Base-by-base conservation (phyloP, 495 filamentous ascomycete species). In the Amniculicola lignicola region DNA sequence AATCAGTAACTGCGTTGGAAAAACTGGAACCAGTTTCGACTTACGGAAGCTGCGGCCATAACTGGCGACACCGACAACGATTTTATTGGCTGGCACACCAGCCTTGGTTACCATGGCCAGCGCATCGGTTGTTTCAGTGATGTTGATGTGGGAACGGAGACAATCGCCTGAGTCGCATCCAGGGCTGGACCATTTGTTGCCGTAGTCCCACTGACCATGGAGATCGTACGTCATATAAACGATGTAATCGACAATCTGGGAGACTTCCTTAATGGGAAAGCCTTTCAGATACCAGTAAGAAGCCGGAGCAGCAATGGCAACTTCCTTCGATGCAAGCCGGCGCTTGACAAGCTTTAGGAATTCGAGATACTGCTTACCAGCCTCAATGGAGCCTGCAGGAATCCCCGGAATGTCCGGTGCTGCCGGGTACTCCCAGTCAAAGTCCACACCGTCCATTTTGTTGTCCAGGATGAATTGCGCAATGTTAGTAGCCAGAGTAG, bases 71-170 rank as follows among this genome's bases (percentile, higher is more conserved):
- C 75, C 72, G 15, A 75, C 69, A 1, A 72, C 6, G 21, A 80
- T 42, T 55, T 72, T 75, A 33, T 65, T 69, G 0, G 62, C 33
- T 0, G 68, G 70, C 0, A 76, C 73, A 14, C 76, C 75, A 0
- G 75, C 75, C 51, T 80, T 80, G 29, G 77, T 79, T 15, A 79
- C 66, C 72, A 79, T 77, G n/a, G 65, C 40, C 1, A 79, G 59
- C 1, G 70, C 57, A 22, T 62, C 47, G 25, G 37, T 41, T 1
- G 71, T 76, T 54, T 77, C 74, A 6, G 75, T 74, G 24, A 61
- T 12, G 45, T 76, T 76, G 37, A 44, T 22, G 38, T 77, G 73
- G 10, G 57, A 65, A 15, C 71, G 65, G 2, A 75, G 67, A 52
- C 72, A 75, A 45, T 69, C 69, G 11, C 75, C 71, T 0, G 24